These are phyloP conservation scores for Acanthamoeba lenticulata DNA, from an alignment of 208 protist genomes.

Conservation along the genomic window DNA sequence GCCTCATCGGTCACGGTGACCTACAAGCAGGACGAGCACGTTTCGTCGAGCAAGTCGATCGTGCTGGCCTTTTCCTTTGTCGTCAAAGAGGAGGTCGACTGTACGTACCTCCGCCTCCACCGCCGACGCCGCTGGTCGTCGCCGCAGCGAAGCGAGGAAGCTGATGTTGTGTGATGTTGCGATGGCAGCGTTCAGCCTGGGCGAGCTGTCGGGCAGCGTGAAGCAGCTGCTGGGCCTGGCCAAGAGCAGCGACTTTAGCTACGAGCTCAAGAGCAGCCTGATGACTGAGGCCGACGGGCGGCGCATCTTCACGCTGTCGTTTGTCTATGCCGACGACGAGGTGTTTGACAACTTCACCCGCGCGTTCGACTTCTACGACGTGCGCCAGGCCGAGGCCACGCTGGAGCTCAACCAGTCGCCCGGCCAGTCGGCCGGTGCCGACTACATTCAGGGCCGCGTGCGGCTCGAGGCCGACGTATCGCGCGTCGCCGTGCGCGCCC, in stretches of 20 bases:
- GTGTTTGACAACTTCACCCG: neutral
- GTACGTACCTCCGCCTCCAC: neutral
- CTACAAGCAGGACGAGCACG: slow-evolving; percentile 27
- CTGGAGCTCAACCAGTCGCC: slow-evolving; percentile 50
- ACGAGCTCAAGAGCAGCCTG: slow-evolving; percentile 38
- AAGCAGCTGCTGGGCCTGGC: slow-evolving; percentile 61
- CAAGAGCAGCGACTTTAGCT: neutral
- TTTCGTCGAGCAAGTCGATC: neutral
- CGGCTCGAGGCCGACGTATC: neutral
- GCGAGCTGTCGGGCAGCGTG: slow-evolving; percentile 55
- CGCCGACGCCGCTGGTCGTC: too few relatives aligned
- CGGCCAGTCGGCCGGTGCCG: neutral
- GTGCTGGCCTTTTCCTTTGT: slow-evolving; percentile 23
- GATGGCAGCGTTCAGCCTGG: slow-evolving; percentile 46
- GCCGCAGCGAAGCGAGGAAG: neutral
- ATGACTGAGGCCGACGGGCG: slow-evolving; percentile 34
- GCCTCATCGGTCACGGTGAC: neutral
- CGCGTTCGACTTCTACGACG: slow-evolving; percentile 46
- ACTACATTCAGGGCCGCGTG: neutral
- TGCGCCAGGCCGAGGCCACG: neutral
- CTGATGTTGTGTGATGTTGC: neutral
- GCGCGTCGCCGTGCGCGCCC: too few relatives aligned
- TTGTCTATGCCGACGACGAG: slow-evolving; percentile 8
- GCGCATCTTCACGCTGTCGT: slow-evolving; percentile 24
- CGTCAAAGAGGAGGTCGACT: slow-evolving; percentile 47